These are phyloP conservation scores for Teunomyces aglyptinius DNA, from an alignment of 805 yeast genomes.

Conservation along the genomic window DNA sequence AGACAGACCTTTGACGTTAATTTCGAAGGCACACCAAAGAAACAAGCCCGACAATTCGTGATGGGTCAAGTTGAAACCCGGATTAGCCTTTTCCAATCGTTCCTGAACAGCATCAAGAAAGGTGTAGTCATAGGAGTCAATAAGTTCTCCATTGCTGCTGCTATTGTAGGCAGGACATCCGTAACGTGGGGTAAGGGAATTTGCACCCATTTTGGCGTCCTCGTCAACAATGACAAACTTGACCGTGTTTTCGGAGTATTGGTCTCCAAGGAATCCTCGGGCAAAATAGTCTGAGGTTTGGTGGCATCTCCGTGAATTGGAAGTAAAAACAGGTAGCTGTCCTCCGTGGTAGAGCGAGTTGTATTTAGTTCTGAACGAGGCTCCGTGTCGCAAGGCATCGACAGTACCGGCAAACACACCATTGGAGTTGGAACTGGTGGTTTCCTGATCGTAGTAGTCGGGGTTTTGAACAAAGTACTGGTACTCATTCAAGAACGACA, in stretches of 20 bases:
- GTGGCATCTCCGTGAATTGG: conserved; percentile 54
- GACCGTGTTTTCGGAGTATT: conserved; percentile 30
- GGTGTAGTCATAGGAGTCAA: conserved; percentile 28
- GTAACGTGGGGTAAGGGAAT: conserved; percentile 28
- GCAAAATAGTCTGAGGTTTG: conserved; percentile 56
- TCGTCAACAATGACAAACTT: conserved; percentile 48
- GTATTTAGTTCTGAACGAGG: conserved; percentile 48
- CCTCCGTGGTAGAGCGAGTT: conserved; percentile 39
- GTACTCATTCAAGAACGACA: conserved; percentile 53
- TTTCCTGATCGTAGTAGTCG: conserved; percentile 47
- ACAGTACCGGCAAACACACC: conserved; percentile 52
- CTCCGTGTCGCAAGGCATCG: conserved; percentile 51
- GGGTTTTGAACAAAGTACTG: conserved; percentile 43
- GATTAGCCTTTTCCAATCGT: conserved; percentile 55
- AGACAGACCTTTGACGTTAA: conserved; percentile 66
- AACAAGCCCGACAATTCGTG: conserved; percentile 54
- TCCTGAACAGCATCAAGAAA: conserved; percentile 54
- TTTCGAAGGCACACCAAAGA: conserved; percentile 70
- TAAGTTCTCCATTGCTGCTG: conserved; percentile 1
- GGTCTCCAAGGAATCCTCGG: conserved; percentile 54
- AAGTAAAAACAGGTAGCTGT: conserved; percentile 50
- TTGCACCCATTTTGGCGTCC: conserved; percentile 24
- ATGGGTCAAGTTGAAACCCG: conserved; percentile 50
- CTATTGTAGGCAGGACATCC: conserved; percentile 19
- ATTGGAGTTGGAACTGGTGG: conserved; percentile 43